Evolutionary conservation across 2,329 filamentous ascomycete genomes (phyloP).

Genomic region (Diaporthe sp.): DNA sequence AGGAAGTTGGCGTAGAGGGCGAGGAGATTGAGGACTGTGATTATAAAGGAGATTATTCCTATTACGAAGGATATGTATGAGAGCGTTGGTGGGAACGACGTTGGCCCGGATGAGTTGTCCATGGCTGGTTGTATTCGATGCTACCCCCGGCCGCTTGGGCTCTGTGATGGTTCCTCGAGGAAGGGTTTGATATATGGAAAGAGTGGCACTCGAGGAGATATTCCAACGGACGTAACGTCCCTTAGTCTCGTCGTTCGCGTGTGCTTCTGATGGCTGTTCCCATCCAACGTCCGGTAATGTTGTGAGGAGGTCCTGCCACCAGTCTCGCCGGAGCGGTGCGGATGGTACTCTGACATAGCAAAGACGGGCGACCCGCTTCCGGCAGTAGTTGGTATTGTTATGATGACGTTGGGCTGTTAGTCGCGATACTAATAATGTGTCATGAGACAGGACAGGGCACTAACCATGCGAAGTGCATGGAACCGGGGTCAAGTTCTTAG

Average conservation of each 20-base stretch:
- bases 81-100: constrained; percentile 25
- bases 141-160: background rate
- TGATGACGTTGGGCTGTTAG: constrained; percentile 34
- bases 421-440: constrained; percentile 27
- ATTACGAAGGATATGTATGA: constrained; percentile 40
- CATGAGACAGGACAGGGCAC: constrained; percentile 27
- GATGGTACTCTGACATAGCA: constrained; percentile 8
- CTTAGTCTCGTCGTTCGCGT: background rate
- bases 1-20: constrained; percentile 43
- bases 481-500: background rate
- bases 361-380: constrained; percentile 1
- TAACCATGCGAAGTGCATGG: constrained; percentile 23
- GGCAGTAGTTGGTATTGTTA: constrained; percentile 23
- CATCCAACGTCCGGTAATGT: background rate
- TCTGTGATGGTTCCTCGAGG: background rate
- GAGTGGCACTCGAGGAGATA: constrained; percentile 2
- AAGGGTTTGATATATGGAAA: background rate
- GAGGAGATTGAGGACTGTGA: constrained; percentile 43
- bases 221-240: background rate
- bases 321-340: background rate
- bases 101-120: constrained; percentile 4
- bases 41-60: constrained; percentile 37
- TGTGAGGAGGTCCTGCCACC: background rate
- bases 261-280: background rate
- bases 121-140: background rate